A percentile compares a stretch with the other conserved stretches of the same genome.
These are phyloP conservation scores for Cudoniella acicularis DNA, from an alignment of 495 filamentous ascomycete genomes.

Conservation along the genomic window DNA sequence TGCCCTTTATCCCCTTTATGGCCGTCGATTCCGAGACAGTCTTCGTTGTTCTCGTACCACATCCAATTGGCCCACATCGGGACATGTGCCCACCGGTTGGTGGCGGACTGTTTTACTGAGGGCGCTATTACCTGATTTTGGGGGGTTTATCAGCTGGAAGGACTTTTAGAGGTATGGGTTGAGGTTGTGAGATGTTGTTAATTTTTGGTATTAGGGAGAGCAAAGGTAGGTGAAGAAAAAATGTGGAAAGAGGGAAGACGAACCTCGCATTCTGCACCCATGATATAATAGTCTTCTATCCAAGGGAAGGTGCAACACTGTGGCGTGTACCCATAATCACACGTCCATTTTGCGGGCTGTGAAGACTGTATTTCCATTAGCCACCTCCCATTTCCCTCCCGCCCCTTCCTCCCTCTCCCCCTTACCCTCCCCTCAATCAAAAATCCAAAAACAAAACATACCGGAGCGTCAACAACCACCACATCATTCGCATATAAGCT, in stretches of 20 bases:
- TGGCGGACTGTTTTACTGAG: too few species aligned
- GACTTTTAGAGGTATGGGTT: too few species aligned
- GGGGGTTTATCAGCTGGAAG: too few species aligned
- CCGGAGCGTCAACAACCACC: neutral
- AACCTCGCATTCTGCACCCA: neutral
- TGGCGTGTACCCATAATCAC: neutral
- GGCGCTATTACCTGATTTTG: too few species aligned
- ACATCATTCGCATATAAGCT: neutral
- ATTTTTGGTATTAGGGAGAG: neutral
- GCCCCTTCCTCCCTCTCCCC: neutral
- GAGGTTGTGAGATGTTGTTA: too few species aligned
- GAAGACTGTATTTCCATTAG: neutral
- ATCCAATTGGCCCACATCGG: too few species aligned
- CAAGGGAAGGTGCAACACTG: neutral
- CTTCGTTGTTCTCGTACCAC: too few species aligned
- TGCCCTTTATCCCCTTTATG: neutral
- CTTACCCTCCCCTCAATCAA: neutral
- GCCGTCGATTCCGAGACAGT: neutral
- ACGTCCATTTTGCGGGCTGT: neutral
- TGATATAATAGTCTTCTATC: neutral
- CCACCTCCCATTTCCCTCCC: neutral
- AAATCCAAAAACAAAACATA: neutral
- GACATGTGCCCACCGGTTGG: too few species aligned
- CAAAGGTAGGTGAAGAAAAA: neutral
- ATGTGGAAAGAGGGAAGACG: too few species aligned